Percentiles rank a stretch among this genome's conserved stretches.
phyloP scores from a whole-genome alignment of 345 rosid genomes.

The Noccaea caerulescens region DNA sequence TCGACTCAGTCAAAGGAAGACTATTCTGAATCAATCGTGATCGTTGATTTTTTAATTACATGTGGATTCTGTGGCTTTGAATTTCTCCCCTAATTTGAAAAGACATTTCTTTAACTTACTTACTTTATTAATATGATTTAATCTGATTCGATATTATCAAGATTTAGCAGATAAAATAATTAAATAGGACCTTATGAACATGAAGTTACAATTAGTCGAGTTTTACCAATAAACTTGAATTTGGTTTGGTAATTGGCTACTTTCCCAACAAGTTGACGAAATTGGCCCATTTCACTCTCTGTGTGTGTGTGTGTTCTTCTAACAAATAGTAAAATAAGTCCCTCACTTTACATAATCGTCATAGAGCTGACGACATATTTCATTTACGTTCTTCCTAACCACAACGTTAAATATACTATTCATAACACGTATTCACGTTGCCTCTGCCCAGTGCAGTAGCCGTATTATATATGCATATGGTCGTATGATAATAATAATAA shows the following conservation, averaged over 20 bases:
- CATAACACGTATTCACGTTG: constrained; percentile 10
- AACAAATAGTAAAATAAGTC: constrained; percentile 30
- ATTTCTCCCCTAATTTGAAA: constrained; percentile 25
- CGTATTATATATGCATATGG: constrained; percentile 21
- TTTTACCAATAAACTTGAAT: constrained; percentile 33
- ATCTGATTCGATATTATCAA: constrained; percentile 24
- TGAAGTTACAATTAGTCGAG: constrained; percentile 26
- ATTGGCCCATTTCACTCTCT: constrained; percentile 25
- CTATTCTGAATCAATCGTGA: constrained; percentile 30
- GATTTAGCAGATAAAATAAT: background rate
- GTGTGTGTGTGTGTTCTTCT: background rate
- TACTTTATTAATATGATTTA: constrained; percentile 19
- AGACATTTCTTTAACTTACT: background rate
- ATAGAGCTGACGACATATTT: constrained; percentile 38
- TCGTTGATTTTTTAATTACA: constrained; percentile 45
- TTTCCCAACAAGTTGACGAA: constrained; percentile 41
- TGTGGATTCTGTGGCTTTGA: constrained; percentile 34
- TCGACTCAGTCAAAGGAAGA: constrained; percentile 50
- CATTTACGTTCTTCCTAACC: constrained; percentile 8
- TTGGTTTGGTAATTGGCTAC: constrained; percentile 39
- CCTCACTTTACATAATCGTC: constrained; percentile 34
- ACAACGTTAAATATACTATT: constrained; percentile 7
- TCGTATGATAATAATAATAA: background rate
- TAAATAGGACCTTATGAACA: constrained; percentile 10
- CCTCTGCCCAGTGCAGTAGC: constrained; percentile 22